Conservation (phyloP, 129 eudicot genomes). For the Pulicaria dysenterica region DNA sequence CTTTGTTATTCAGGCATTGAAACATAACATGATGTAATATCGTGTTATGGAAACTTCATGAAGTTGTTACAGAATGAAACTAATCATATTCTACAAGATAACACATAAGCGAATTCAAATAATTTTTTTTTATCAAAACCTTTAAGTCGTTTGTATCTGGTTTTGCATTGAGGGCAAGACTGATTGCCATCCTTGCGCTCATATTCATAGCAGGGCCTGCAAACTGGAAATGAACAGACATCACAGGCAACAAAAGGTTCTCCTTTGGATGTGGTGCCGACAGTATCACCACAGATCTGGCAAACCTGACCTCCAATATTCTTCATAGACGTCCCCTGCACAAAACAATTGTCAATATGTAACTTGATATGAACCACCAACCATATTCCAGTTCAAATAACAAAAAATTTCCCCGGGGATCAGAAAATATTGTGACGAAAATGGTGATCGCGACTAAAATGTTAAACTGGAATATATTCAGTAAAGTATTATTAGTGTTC, state of each 20-base stretch:
- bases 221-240: conserved; percentile 83
- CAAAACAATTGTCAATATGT: conserved; percentile 21
- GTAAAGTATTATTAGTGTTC: background rate
- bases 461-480: conserved; percentile 16
- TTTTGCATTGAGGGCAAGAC: conserved; percentile 94
- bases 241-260: conserved; percentile 87
- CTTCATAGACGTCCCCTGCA: conserved; percentile 70
- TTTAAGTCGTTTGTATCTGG: conserved; percentile 87
- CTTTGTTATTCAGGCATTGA: background rate
- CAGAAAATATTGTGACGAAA: background rate
- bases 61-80: background rate
- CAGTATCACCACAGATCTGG: conserved; percentile 89
- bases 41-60: too few relatives aligned
- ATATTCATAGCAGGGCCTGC: conserved; percentile 91
- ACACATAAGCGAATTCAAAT: background rate
- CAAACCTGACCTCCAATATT: conserved; percentile 68
- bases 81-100: background rate
- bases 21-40: background rate
- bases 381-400: background rate
- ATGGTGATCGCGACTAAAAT: conserved; percentile 18
- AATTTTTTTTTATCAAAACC: conserved; percentile 42
- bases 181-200: conserved; percentile 89
- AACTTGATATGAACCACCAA: background rate
- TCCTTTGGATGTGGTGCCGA: conserved; percentile 63
- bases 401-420: background rate